Conservation (phyloP, 768 basidiomycete species). For the Trametes meyenii region DNA sequence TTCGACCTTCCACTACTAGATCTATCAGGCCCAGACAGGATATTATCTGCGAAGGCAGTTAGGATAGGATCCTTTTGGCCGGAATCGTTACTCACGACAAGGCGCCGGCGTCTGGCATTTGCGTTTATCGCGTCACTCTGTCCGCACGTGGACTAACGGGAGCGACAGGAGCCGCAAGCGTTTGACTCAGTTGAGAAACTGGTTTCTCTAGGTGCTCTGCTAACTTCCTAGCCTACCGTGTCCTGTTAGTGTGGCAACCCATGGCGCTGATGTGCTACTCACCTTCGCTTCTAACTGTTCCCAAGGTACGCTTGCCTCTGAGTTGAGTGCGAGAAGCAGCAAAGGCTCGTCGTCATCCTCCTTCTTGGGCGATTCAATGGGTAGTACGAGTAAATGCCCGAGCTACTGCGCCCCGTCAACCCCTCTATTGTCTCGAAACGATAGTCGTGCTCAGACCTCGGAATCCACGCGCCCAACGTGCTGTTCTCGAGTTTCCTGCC, state of each 20-base stretch:
- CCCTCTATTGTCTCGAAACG: not conserved
- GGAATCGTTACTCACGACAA: no score
- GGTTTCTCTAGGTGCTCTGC: slow-evolving; percentile 31
- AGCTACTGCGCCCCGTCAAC: slow-evolving; percentile 44
- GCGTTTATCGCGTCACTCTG: slow-evolving; percentile 12
- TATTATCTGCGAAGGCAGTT: no score
- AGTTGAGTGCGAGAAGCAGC: slow-evolving; percentile 72
- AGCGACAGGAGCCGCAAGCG: slow-evolving; percentile 23
- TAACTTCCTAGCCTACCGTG: slow-evolving; percentile 28
- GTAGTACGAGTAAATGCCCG: slow-evolving; percentile 70
- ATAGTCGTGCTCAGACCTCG: slow-evolving; percentile 53
- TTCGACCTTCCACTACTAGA: no score
- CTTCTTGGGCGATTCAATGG: slow-evolving; percentile 50
- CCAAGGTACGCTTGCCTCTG: slow-evolving; percentile 65
- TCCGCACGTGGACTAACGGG: slow-evolving; percentile 24
- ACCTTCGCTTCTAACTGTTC: slow-evolving; percentile 67
- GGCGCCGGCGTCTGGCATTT: no score
- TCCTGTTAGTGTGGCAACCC: not conserved
- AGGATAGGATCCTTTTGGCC: no score
- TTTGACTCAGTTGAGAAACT: slow-evolving; percentile 25
- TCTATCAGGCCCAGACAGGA: no score
- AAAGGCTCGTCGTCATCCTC: slow-evolving; percentile 48
- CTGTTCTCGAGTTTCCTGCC: slow-evolving; percentile 72
- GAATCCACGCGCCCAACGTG: slow-evolving; percentile 75
- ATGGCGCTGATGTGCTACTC: slow-evolving; percentile 15